A percentile compares a stretch with the other conserved stretches of the same genome.
Conservation (phyloP, 169 alveolate genomes). For the Plasmodium reichenowi region DNA sequence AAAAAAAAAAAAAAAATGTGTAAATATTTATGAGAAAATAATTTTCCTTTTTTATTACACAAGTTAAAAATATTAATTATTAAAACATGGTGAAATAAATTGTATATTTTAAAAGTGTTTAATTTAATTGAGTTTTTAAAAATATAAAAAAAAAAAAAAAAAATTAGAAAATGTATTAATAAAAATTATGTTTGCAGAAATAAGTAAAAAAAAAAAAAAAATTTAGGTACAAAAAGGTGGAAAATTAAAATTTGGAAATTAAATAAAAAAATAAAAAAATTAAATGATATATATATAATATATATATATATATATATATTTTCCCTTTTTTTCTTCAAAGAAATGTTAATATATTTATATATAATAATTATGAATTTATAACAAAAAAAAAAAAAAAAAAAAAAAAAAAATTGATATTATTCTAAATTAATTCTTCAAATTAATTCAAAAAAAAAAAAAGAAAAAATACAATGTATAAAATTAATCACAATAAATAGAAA, state of each 20-base stretch:
- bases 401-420: too few species aligned
- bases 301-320: background rate
- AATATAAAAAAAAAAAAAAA: constrained; percentile 6
- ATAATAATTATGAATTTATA: too few species aligned
- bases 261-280: constrained; percentile 5
- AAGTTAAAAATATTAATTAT: constrained; percentile 19
- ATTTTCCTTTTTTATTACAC: constrained; percentile 1
- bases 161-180: background rate
- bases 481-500: too few species aligned
- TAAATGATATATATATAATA: background rate
- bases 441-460: too few species aligned
- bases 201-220: constrained; percentile 5
- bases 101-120: constrained; percentile 10
- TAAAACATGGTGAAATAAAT: constrained; percentile 11
- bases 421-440: too few species aligned
- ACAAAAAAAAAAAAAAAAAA: too few species aligned
- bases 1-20: constrained; percentile 30
- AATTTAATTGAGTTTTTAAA: background rate
- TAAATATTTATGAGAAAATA: constrained; percentile 25
- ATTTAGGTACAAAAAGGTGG: constrained; percentile 2
- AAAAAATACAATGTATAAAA: too few species aligned
- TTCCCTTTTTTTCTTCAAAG: background rate
- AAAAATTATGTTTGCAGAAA: constrained; percentile 4
- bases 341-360: too few species aligned
- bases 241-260: constrained; percentile 11